These are phyloP conservation scores for Quercus robur DNA, from an alignment of 306 rosid genomes.

Conservation along the genomic window DNA sequence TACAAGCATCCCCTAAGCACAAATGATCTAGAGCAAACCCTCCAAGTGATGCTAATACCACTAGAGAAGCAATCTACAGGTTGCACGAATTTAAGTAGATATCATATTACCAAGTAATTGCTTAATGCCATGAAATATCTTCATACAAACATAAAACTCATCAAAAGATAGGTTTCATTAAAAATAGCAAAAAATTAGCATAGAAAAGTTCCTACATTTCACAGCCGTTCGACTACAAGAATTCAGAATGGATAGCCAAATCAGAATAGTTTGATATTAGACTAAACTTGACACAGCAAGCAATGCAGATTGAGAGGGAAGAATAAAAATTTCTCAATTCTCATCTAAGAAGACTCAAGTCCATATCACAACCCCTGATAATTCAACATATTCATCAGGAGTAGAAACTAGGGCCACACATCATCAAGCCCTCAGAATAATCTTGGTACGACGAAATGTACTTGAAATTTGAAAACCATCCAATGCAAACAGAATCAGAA, in stretches of 20 bases:
- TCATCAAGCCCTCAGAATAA: slow-evolving; percentile 5
- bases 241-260: neutral
- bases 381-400: neutral
- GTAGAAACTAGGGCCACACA: neutral
- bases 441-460: slow-evolving; percentile 8
- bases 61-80: neutral
- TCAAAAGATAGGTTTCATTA: neutral
- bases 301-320: neutral
- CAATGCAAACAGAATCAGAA: slow-evolving; percentile 18
- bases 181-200: neutral
- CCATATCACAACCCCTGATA: neutral
- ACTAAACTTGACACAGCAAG: neutral
- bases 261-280: neutral
- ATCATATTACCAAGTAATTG: neutral
- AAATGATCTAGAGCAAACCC: no score
- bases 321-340: neutral
- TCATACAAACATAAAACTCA: neutral
- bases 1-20: slow-evolving; percentile 5
- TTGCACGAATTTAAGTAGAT: neutral
- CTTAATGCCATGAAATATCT: neutral
- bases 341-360: neutral
- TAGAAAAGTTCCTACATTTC: neutral
- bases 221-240: neutral
- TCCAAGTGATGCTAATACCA: no score
- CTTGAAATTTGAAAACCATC: slow-evolving; percentile 6